A percentile compares a stretch with the other conserved stretches of the same genome.
Conservation (phyloP, 495 filamentous ascomycete genomes). For the Cryomyces minteri region DNA sequence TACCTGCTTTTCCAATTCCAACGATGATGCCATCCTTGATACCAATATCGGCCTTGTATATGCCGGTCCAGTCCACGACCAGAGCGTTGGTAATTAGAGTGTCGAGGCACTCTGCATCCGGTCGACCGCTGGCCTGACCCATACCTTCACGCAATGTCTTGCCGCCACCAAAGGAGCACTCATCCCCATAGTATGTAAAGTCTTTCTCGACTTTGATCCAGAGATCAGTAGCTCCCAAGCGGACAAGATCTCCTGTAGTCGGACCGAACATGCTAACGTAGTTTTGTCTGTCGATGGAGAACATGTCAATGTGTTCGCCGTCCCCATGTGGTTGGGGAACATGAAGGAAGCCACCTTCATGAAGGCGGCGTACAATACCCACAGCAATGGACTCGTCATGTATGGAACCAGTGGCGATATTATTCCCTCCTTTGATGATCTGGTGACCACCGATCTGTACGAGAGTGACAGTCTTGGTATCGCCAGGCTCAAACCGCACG, state of each 20-base stretch:
- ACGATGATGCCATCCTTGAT: conserved; percentile 77
- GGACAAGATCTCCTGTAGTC: conserved; percentile 67
- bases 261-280: conserved; percentile 89
- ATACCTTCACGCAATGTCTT: conserved; percentile 93
- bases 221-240: conserved; percentile 69
- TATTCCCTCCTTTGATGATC: conserved; percentile 75
- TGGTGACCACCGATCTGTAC: conserved; percentile 77
- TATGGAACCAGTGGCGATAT: conserved; percentile 52
- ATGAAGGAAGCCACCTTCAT: conserved; percentile 61
- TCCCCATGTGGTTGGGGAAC: conserved; percentile 42
- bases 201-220: conserved; percentile 92
- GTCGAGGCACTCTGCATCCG: conserved; percentile 56
- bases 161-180: conserved; percentile 89
- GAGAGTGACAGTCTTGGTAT: conserved; percentile 78
- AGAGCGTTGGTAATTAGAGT: conserved; percentile 86
- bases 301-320: conserved; percentile 32
- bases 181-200: conserved; percentile 69
- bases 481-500: conserved; percentile 87
- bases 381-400: conserved; percentile 37
- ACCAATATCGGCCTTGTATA: conserved; percentile 95
- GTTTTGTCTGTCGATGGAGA: conserved; percentile 54
- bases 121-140: conserved; percentile 72
- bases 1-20: conserved; percentile 90
- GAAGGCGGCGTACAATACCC: conserved; percentile 47
- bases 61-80: conserved; percentile 80